Evolutionary conservation across 352 stramenopile species (phyloP).

Genomic region (Pythium angustatum): DNA sequence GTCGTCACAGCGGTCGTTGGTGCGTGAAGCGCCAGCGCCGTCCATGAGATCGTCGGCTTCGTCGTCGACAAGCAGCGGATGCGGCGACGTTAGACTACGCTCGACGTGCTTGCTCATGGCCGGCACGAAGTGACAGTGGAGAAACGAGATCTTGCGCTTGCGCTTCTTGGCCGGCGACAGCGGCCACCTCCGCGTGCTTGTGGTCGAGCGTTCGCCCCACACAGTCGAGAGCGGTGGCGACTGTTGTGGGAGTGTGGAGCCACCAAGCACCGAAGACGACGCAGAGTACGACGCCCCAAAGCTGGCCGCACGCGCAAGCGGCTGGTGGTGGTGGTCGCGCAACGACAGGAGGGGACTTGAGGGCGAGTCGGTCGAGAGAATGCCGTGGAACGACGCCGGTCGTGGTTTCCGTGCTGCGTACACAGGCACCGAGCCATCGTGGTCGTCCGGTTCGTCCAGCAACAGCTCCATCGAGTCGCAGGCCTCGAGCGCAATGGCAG

Average conservation of each 20-base stretch:
- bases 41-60: constrained; percentile 42
- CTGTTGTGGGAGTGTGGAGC: neutral
- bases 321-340: neutral
- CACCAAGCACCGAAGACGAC: neutral
- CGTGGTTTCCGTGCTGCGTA: neutral
- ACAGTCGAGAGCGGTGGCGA: neutral
- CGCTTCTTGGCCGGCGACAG: constrained; percentile 14
- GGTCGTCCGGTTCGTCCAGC: constrained; percentile 2
- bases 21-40: constrained; percentile 17
- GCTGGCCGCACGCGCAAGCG: constrained; percentile 8
- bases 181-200: neutral
- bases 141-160: constrained; percentile 25
- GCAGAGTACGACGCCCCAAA: constrained; percentile 2
- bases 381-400: constrained; percentile 18
- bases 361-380: neutral
- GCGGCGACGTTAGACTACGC: constrained; percentile 2
- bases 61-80: constrained; percentile 31
- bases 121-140: constrained; percentile 25
- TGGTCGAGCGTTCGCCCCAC: neutral
- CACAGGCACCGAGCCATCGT: neutral
- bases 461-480: constrained; percentile 21
- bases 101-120: constrained; percentile 29
- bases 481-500: constrained; percentile 7
- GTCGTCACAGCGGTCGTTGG: no score
- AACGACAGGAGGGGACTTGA: no score